Percentiles rank a stretch among this genome's conserved stretches.
These are phyloP conservation scores for Chloranthus sessilifolius DNA, from an alignment of 164 flowering plant genomes.

Conservation along the genomic window DNA sequence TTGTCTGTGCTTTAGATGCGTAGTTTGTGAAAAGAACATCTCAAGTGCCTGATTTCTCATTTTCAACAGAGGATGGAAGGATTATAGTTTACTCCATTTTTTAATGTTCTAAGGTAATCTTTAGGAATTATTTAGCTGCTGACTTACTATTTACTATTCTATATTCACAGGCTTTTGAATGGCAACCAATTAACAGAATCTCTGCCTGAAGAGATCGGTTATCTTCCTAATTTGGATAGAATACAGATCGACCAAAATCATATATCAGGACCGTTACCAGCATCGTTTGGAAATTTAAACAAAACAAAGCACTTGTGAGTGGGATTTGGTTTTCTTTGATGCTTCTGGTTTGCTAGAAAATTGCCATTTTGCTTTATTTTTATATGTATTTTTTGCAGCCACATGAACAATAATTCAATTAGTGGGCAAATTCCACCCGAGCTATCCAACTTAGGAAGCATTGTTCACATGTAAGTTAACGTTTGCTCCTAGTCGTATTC, in stretches of 20 bases:
- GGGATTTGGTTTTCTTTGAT: slow-evolving; percentile 3
- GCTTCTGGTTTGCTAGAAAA: background rate
- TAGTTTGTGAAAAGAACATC: too few species aligned
- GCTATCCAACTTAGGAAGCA: slow-evolving; percentile 41
- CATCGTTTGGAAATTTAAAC: slow-evolving; percentile 62
- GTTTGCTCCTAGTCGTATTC: background rate
- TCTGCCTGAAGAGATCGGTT: slow-evolving; percentile 77
- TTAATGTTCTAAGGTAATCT: too few species aligned
- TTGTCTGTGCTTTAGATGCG: too few species aligned
- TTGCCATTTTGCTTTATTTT: background rate
- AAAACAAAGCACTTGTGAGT: slow-evolving; percentile 70
- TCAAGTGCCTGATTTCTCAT: too few species aligned
- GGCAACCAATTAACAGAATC: slow-evolving; percentile 70
- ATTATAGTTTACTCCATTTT: too few species aligned
- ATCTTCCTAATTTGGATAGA: slow-evolving; percentile 49
- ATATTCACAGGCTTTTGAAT: slow-evolving; percentile 65
- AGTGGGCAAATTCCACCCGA: slow-evolving; percentile 78
- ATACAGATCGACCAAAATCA: slow-evolving; percentile 68
- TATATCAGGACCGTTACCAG: slow-evolving; percentile 72
- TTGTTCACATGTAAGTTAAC: slow-evolving; percentile 76
- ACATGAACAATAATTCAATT: slow-evolving; percentile 82
- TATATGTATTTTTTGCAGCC: slow-evolving; percentile 34
- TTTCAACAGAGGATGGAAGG: too few species aligned
- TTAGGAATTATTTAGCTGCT: background rate
- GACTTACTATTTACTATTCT: slow-evolving; percentile 6